Percentiles rank a stretch among this genome's conserved stretches.
Evolutionary conservation across 2,329 filamentous ascomycete genomes (phyloP).

Genomic region (Cercospora zeina): DNA sequence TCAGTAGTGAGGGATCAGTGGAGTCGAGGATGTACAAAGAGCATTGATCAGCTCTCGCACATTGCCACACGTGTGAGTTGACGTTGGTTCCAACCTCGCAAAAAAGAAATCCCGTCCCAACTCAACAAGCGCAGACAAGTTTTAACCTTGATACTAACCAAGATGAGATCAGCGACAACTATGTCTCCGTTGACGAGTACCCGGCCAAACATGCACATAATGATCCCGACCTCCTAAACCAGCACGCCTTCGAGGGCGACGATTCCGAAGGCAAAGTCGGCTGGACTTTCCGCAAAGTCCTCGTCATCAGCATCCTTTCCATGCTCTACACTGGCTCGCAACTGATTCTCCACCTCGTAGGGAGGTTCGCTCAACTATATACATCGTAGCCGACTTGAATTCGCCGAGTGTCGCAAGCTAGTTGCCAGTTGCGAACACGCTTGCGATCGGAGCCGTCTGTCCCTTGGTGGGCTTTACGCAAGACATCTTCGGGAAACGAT

Average conservation of each 20-base stretch:
- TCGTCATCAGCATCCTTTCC: not conserved
- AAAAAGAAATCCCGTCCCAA: not conserved
- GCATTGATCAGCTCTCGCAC: not conserved
- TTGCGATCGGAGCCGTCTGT: not conserved
- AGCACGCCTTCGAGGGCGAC: not conserved
- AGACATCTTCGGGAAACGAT: not conserved
- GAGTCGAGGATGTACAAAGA: not conserved
- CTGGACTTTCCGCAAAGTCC: not conserved
- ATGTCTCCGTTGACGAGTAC: not conserved
- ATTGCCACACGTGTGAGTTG: not conserved
- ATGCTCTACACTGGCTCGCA: not conserved
- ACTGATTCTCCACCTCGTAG: not conserved
- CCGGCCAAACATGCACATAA: not conserved
- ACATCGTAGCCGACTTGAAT: not conserved
- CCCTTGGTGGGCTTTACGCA: not conserved
- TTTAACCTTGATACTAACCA: not conserved
- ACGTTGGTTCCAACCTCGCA: not conserved
- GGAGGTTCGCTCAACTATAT: not conserved
- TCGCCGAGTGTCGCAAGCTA: not conserved
- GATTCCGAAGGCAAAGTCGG: not conserved
- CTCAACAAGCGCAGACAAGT: not conserved
- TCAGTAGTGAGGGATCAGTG: not conserved
- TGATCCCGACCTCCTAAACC: not conserved
- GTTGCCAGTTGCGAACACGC: not conserved
- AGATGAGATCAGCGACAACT: not conserved